Percentiles rank a stretch among this genome's conserved stretches.
These are phyloP conservation scores for Erysimum cheiri DNA, from an alignment of 441 rosid genomes.

Conservation along the genomic window DNA sequence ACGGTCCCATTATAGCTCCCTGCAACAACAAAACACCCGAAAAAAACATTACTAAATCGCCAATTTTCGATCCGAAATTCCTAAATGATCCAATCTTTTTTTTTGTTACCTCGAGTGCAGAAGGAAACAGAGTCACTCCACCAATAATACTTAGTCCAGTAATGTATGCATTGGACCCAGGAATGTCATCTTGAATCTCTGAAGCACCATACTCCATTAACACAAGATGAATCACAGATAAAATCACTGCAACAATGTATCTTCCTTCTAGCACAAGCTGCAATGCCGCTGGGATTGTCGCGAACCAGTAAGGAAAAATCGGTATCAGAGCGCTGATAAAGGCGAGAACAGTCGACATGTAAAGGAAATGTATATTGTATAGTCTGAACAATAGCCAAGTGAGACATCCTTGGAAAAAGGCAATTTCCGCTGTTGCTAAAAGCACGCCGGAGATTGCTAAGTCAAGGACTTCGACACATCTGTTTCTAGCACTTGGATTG, in stretches of 20 bases:
- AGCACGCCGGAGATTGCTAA: slow-evolving; percentile 88
- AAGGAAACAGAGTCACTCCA: slow-evolving; percentile 94
- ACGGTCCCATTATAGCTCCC: slow-evolving; percentile 99
- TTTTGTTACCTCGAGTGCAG: slow-evolving; percentile 84
- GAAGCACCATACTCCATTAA: slow-evolving; percentile 83
- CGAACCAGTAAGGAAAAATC: slow-evolving; percentile 85
- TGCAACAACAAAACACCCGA: slow-evolving; percentile 38
- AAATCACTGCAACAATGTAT: slow-evolving; percentile 66
- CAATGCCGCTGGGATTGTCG: slow-evolving; percentile 82
- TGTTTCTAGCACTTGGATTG: slow-evolving; percentile 55
- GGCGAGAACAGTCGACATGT: slow-evolving; percentile 84
- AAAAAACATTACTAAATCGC: slow-evolving; percentile 22
- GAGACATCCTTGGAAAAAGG: slow-evolving; percentile 91
- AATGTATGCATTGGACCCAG: slow-evolving; percentile 82
- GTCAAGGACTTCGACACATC: slow-evolving; percentile 91
- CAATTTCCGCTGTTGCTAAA: slow-evolving; percentile 91
- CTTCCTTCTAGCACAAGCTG: slow-evolving; percentile 76
- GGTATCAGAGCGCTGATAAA: slow-evolving; percentile 81
- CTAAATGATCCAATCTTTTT: not conserved
- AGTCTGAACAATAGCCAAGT: slow-evolving; percentile 94
- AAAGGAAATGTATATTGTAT: slow-evolving; percentile 79
- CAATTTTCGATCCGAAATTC: not conserved
- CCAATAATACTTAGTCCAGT: slow-evolving; percentile 97
- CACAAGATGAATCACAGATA: slow-evolving; percentile 70
- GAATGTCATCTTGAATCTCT: slow-evolving; percentile 91